These are phyloP conservation scores for Metschnikowia vanudenii DNA, from an alignment of 805 yeast species.

Conservation along the genomic window DNA sequence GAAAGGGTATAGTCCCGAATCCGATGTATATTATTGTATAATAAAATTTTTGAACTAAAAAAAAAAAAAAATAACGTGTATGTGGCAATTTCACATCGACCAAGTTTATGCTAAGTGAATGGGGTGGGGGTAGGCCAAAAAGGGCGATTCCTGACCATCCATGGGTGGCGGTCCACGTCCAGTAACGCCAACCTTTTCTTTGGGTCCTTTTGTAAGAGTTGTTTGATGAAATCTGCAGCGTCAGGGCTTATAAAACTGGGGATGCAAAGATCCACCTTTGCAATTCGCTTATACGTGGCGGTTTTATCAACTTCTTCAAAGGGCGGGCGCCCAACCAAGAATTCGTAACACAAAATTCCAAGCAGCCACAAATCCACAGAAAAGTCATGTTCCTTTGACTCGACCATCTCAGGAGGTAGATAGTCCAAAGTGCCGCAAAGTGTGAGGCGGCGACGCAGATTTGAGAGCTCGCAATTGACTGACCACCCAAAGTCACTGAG, in stretches of 20 bases:
- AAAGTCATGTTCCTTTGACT: slow-evolving; percentile 71
- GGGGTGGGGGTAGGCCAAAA: slow-evolving; percentile 48
- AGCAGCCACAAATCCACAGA: slow-evolving; percentile 90
- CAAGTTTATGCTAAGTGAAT: not conserved
- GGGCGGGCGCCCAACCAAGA: slow-evolving; percentile 87
- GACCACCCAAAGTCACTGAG: slow-evolving; percentile 97
- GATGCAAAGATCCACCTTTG: slow-evolving; percentile 68
- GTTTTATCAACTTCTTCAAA: slow-evolving; percentile 81
- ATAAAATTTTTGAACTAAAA: not conserved
- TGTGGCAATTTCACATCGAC: not conserved
- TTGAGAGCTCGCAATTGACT: slow-evolving; percentile 43
- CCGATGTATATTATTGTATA: slow-evolving; percentile 6
- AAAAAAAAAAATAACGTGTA: not conserved
- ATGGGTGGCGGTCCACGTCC: slow-evolving; percentile 73
- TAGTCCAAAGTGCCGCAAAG: slow-evolving; percentile 95
- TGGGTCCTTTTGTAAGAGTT: slow-evolving; percentile 68
- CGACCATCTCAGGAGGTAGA: slow-evolving; percentile 93
- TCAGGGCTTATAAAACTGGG: slow-evolving; percentile 70
- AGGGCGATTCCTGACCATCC: slow-evolving; percentile 69
- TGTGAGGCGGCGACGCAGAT: slow-evolving; percentile 44
- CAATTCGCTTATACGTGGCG: slow-evolving; percentile 77
- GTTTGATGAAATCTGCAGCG: slow-evolving; percentile 71
- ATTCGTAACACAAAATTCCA: slow-evolving; percentile 83
- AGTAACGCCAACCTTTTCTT: slow-evolving; percentile 57
- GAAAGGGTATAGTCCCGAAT: too few species aligned